Conservation (phyloP, 208 protist species). For the Trichomonas gallinae region DNA sequence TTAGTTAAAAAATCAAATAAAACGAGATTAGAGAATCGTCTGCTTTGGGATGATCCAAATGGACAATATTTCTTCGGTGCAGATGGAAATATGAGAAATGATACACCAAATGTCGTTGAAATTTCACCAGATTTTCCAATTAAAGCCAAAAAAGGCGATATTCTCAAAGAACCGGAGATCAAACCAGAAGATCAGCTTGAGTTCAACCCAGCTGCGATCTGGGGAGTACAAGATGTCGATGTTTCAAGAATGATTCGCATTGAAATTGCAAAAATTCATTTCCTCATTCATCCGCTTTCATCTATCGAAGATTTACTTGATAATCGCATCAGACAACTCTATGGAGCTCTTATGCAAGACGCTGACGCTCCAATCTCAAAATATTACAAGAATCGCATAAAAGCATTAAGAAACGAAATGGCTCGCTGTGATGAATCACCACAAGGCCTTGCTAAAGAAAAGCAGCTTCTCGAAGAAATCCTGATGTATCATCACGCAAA, state of each 20-base stretch:
- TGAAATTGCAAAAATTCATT: neutral
- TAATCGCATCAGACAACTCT: neutral
- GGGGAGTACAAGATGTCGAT: slow-evolving; percentile 8
- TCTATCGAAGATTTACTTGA: neutral
- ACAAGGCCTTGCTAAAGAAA: neutral
- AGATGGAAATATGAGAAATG: neutral
- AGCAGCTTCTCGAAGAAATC: neutral
- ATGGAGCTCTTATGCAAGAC: neutral
- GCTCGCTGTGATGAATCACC: too few relatives aligned
- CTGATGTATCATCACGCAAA: neutral
- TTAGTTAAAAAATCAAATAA: neutral
- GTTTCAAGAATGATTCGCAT: neutral
- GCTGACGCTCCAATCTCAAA: neutral
- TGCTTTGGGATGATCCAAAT: neutral
- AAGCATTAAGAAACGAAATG: neutral
- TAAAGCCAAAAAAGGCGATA: neutral
- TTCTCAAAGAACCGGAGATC: neutral
- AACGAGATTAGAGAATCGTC: neutral
- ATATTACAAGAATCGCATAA: neutral
- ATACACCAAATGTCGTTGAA: neutral
- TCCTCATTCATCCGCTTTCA: neutral
- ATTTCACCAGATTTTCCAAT: neutral
- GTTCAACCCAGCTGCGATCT: neutral
- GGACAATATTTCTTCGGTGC: neutral
- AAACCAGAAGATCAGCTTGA: neutral